These are phyloP conservation scores for Drechslerella stenobrocha DNA, from an alignment of 2,329 filamentous ascomycete genomes.

Conservation along the genomic window DNA sequence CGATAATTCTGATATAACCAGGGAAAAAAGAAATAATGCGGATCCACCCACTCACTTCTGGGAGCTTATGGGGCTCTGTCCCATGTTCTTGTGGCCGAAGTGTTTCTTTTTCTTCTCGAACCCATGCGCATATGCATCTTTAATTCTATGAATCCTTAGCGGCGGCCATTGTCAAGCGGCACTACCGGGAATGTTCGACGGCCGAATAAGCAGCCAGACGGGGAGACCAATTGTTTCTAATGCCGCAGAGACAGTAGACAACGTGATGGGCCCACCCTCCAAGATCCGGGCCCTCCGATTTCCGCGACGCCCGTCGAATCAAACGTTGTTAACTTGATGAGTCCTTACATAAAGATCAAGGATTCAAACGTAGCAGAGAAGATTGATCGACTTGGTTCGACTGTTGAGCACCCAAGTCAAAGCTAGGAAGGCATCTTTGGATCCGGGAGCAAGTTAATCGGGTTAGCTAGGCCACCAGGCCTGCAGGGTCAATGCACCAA, in stretches of 20 bases:
- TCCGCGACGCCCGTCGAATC: constrained; percentile 26
- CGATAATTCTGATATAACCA: constrained; percentile 20
- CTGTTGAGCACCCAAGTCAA: constrained; percentile 2
- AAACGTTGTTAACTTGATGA: constrained; percentile 6
- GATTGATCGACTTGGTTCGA: constrained; percentile 9
- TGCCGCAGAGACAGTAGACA: background rate
- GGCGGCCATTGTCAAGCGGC: background rate
- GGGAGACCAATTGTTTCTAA: constrained; percentile 1
- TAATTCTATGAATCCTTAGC: too few relatives aligned
- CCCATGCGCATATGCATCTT: too few relatives aligned
- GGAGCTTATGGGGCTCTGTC: constrained; percentile 15
- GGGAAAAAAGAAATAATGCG: constrained; percentile 18
- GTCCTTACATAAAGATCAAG: constrained; percentile 21
- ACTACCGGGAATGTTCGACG: background rate
- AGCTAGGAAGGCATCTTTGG: background rate
- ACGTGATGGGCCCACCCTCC: constrained; percentile 5
- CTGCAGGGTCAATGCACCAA: background rate
- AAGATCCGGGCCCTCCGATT: constrained; percentile 9
- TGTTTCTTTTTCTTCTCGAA: background rate
- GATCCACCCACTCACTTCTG: constrained; percentile 6
- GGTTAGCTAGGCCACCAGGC: background rate
- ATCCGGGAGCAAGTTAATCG: background rate
- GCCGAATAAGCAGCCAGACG: background rate
- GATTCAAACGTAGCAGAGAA: constrained; percentile 29
- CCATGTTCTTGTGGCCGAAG: constrained; percentile 4